Base-by-base conservation (phyloP, 768 basidiomycete genomes). In the Mycena epipterygia region DNA sequence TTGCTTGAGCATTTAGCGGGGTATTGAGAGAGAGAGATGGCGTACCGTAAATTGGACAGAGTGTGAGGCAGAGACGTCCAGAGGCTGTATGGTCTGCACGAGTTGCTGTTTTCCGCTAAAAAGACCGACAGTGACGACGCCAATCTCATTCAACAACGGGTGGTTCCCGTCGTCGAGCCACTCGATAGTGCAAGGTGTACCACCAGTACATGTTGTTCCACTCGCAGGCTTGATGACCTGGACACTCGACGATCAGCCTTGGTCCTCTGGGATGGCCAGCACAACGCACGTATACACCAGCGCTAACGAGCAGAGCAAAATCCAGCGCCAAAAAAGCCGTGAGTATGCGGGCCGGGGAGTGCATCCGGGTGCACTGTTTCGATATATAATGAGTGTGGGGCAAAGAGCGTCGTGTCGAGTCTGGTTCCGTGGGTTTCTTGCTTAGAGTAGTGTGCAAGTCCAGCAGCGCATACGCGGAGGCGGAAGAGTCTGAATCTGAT, bases 101-200 rank as follows among this genome's bases (percentile, higher is more conserved):
- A 92, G 83, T 81, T 82, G 73, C 91, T 93, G 76, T 11, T 86
- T 76, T 12, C 89, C 90, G n/a, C 84, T 85, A 71, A 87, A 94
- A 35, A 95, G 79, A 1, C 83, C 90, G 60, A 91, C 84, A 3
- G 81, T 79, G 58, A 87, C 85, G 0, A 86, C 76, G 5, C 91
- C 91, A 55, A 93, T 85, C 37, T 75, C 42, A 30, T 37, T 29
- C 5, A 86, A 71, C 21, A 88, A 77, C 4, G 93, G 93, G 1
- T 64, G 41, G 13, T 68, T 42, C 21, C 92, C 92, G 70, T 94
- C 83, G 63, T 95, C 93, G 1, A 88, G 67, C 92, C 92, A 94
- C 51, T 82, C 65, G 9, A 93, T 84, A 0, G 76, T 78, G 79
- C 90, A 92, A 8, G 85, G 69, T 70, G 88, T 78, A 14, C 89